These are phyloP conservation scores for Jaltomata sinuosa DNA, from an alignment of 257 asterid species.

Conservation along the genomic window DNA sequence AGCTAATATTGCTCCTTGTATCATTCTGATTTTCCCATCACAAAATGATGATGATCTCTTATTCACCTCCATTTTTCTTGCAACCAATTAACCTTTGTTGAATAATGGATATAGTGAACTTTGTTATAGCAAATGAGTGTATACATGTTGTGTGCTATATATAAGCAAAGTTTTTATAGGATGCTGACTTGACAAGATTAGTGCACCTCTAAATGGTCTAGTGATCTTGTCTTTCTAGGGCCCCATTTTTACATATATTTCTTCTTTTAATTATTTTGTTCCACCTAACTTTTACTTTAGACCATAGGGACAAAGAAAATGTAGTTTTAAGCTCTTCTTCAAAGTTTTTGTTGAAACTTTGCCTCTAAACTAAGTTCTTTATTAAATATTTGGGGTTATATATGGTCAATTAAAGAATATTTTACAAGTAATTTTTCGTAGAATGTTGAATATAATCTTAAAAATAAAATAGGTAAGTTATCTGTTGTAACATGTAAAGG, in stretches of 20 bases:
- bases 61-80: neutral
- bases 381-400: neutral
- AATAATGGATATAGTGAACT: neutral
- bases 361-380: neutral
- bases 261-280: neutral
- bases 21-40: constrained; percentile 20
- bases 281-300: neutral
- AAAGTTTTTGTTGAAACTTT: neutral
- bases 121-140: neutral
- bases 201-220: constrained; percentile 34
- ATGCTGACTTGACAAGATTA: constrained; percentile 28
- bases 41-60: neutral
- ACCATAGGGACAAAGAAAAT: neutral
- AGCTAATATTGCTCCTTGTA: constrained; percentile 42
- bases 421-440: neutral
- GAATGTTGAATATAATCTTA: too few species aligned
- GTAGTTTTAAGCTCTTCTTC: neutral
- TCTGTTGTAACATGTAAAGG: too few species aligned
- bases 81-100: neutral
- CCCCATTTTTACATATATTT: neutral
- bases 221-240: constrained; percentile 12
- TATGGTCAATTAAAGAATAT: neutral
- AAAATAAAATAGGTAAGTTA: too few species aligned
- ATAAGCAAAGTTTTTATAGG: neutral
- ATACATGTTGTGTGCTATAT: neutral